Base-by-base conservation (phyloP, 2,329 filamentous ascomycete species). In the Colletotrichum sojae region DNA sequence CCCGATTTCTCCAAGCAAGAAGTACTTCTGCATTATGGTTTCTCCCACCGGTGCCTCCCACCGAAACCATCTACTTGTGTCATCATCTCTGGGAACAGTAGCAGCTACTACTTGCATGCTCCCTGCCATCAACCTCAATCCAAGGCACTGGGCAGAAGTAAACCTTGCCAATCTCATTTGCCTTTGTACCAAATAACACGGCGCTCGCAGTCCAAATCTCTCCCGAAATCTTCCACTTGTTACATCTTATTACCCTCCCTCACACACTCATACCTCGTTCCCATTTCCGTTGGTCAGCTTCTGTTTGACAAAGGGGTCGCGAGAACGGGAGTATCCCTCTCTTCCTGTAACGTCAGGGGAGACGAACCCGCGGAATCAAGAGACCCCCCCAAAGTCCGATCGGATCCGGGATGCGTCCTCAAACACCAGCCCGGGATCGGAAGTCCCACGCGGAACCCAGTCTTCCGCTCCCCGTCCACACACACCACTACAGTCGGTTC, bases 361-460 rank as follows among this genome's bases (percentile, higher is more conserved):
- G 31, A 10, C 8, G 10, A 36, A 9, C 31, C 31, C 31, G 51
- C 60, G 36, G 55, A 20, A 20, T 40, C 43, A 27, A 45, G 56
- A 64, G 18, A 25, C n/a, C 25, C 46, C 22, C 22, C 22, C n/a
- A n/a, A 39, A 39, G n/a, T 25, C 45, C 40, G 40, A 45, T 56
- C 67, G 55, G 62, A 56, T 60, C 62, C 62, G 56, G 67, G 67
- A 61, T 61, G 18, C 15, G 39, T 48, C 48, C n/a, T 16, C 31
- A 27, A 48, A 48, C 39, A 48, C 18, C 46, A 10, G 43, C 18
- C 6, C 31, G 31, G 31, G 31, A 15, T 13, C 36, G 25, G 52
- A 25, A 9, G 6, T 60, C 27, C 27, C 40, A 15, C 43, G 48
- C 18, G 40, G 10, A 20, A 69, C 13, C 49, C 49, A 48, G 63